Base-by-base conservation (phyloP, 257 asterid species). In the Thymus mandschuricus region DNA sequence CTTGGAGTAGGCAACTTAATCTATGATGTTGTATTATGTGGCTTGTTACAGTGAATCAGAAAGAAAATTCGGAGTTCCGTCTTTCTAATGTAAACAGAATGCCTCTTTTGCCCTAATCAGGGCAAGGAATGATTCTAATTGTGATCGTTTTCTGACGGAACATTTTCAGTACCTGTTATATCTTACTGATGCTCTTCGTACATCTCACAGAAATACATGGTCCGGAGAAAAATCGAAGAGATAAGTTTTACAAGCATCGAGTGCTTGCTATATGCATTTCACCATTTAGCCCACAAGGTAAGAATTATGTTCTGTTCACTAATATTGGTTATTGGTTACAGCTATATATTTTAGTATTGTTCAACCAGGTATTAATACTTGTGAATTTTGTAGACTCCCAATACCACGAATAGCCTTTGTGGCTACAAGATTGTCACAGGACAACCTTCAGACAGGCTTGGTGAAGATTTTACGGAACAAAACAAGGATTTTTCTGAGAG, bases 401-500 rank as follows among this genome's bases (percentile, higher is more conserved):
- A 91, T 79, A 85, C 94, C 64, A 84, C 97, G 38, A 93, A 93
- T 75, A 86, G 96, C 84, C 92, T 90, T 64, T 93, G 98, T 70
- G 97, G 98, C 79, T 93, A 85, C 84, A 91, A 87, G 90, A 89
- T 93, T 57, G 96, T 93, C 64, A 89, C 98, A 35, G 97, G 98
- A 5, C 98, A 93, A 71, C 97, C 98, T 71, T 93, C 98, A 63
- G 98, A 93, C 73, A 86, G 98, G 84, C 92, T 93, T 68, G 98
- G 98, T 66, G 98, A 93, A 86, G 96, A 93, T 75, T 93, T 93
- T 73, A 82, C 97, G 27, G 97, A 86, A 79, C 94, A 82, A 75
- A 81, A 69, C 77, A 91, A 85, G 79, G 97, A 91, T 78, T 91
- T 91, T 49, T 82, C 88, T 31, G 97, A 93, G 84, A 91, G 98